Evolutionary conservation across 768 basidiomycete species (phyloP), one percentile per base, ranked within the genome.

Genomic region (Boletellus sp.): DNA sequence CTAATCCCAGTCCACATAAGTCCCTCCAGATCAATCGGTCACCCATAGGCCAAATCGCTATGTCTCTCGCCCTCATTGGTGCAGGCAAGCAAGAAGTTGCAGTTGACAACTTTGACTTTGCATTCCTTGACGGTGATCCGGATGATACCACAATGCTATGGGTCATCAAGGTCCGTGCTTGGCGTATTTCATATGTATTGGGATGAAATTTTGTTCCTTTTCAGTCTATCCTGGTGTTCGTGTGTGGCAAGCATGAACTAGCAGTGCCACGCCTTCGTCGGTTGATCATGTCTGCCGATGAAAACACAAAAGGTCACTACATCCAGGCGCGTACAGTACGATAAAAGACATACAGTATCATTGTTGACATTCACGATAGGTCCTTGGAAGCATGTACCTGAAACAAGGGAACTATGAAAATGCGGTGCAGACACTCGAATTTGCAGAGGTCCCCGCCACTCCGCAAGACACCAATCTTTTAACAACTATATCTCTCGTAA

Each of bases 361-460:
- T 23, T 12, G 28, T 15, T 47, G 26, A 46, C 24, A 11, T 38
- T 17, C n/a, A 6, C 6, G 12, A 3, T 16, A 47, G 46, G 37
- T 47, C 16, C 46, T 47, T 20, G 46, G 31, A 13, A 31, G 22
- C 7, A 47, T 47, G 24, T 46, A 37, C 24, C 5, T 46, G 45
- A 46, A 46, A 46, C 45, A 28, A 26, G 17, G 24, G 3, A 31
- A 47, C 26, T 39, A 47, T 10, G 46, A 32, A 16, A 32, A 20
- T 32, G 46, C 46, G 1, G 28, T 47, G 31, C 16, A 32, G 2
- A 39, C 31, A 2, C 37, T 47, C 17, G 22, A 32, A 6, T 28
- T 9, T n/a, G 38, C 37, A 32, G 32, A 38, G 17, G 10, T 34
- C 12, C 43, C 43, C 0, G 3, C 61, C 69, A 12, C 89, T 13